A percentile compares a stretch with the other conserved stretches of the same genome.
These are phyloP conservation scores for Fusarium hostae DNA, from an alignment of 2,329 filamentous ascomycete genomes.

Conservation along the genomic window DNA sequence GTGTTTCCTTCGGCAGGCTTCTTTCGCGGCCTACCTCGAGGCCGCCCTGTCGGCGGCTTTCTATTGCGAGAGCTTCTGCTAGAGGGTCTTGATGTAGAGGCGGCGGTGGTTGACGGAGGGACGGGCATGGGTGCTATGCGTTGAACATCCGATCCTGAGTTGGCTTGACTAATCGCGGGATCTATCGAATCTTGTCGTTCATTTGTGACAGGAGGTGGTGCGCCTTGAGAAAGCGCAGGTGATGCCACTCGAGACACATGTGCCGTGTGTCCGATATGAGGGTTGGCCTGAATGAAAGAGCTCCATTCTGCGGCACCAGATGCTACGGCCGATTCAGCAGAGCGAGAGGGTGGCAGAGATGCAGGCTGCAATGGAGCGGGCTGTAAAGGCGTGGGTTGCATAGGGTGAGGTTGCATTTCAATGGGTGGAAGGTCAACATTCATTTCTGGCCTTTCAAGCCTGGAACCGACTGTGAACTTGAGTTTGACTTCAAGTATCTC, in stretches of 20 bases:
- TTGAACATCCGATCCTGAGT: constrained; percentile 46
- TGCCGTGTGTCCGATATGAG: constrained; percentile 57
- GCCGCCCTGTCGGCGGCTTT: constrained; percentile 63
- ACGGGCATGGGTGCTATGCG: constrained; percentile 52
- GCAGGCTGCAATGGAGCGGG: neutral
- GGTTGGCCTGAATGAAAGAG: constrained; percentile 78
- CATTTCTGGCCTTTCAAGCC: constrained; percentile 53
- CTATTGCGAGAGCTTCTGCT: constrained; percentile 64
- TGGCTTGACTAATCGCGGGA: constrained; percentile 29
- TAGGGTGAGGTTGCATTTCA: neutral
- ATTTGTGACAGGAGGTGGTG: constrained; percentile 29
- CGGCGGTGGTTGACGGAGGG: constrained; percentile 37
- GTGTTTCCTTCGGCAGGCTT: constrained; percentile 71
- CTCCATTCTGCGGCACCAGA: constrained; percentile 82
- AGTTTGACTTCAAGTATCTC: constrained; percentile 95
- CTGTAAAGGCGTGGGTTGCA: constrained; percentile 1
- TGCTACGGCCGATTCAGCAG: constrained; percentile 53
- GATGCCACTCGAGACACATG: constrained; percentile 51
- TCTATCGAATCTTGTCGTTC: constrained; percentile 46
- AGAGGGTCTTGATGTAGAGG: constrained; percentile 62
- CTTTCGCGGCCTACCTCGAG: constrained; percentile 67
- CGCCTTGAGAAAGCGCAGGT: constrained; percentile 52
- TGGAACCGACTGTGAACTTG: constrained; percentile 82
- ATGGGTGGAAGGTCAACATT: constrained; percentile 40
- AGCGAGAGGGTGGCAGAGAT: constrained; percentile 23